Conservation (phyloP, 148 eudicot species). For the Fagopyrum esculentum region DNA sequence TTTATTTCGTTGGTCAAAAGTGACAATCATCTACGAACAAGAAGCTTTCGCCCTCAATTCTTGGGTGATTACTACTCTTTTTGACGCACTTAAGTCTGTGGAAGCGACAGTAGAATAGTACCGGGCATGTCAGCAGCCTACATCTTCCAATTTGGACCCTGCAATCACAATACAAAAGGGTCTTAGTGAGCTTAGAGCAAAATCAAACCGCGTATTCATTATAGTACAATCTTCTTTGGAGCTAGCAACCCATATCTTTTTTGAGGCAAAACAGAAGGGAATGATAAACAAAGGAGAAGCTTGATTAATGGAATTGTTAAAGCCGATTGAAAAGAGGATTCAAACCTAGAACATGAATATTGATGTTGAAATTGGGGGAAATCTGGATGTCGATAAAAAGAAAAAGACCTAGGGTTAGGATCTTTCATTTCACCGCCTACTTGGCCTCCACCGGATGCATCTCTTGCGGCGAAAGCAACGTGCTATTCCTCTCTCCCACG, state of each 20-base stretch:
- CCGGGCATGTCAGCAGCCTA: constrained; percentile 18
- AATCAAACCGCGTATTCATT: constrained; percentile 22
- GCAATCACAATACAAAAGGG: neutral
- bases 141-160: neutral
- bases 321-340: too few relatives aligned
- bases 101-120: constrained; percentile 19
- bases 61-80: constrained; percentile 19
- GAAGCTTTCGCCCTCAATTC: constrained; percentile 16
- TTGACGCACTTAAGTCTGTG: constrained; percentile 26
- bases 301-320: too few relatives aligned
- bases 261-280: constrained; percentile 28
- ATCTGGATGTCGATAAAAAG: too few relatives aligned
- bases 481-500: too few relatives aligned
- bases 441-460: too few relatives aligned
- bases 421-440: too few relatives aligned
- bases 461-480: too few relatives aligned
- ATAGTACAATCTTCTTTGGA: constrained; percentile 20
- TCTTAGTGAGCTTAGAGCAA: constrained; percentile 4
- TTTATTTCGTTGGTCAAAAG: constrained; percentile 33
- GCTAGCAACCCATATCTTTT: constrained; percentile 19
- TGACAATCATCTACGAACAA: constrained; percentile 31
- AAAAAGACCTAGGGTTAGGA: too few relatives aligned
- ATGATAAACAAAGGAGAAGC: constrained; percentile 31
- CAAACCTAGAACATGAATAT: too few relatives aligned
- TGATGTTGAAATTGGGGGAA: too few relatives aligned